Evolutionary conservation across 495 filamentous ascomycete species (phyloP).

Genomic region (Margaritispora aquatica): DNA sequence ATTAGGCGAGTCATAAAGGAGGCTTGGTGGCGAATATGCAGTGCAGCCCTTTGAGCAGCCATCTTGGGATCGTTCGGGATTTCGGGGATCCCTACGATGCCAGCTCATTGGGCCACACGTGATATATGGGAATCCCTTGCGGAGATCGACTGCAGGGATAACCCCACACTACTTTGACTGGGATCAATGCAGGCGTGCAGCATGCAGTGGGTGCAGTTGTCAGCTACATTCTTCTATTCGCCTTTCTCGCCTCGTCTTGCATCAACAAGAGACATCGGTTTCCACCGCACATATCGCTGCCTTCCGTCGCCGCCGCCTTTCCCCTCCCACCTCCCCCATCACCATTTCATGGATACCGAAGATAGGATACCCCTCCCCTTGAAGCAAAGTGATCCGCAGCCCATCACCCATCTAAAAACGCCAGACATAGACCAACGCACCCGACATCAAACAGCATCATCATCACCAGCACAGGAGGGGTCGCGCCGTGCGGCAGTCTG

Average conservation of each 20-base stretch:
- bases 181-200: not conserved
- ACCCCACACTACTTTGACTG: not conserved
- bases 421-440: not conserved
- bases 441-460: too few relatives aligned
- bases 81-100: not conserved
- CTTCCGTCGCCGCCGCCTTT: not conserved
- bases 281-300: not conserved
- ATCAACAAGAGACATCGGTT: not conserved
- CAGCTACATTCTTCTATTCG: too few relatives aligned
- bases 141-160: not conserved
- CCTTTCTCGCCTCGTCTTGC: not conserved
- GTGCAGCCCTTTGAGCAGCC: not conserved
- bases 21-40: not conserved
- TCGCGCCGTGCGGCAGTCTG: not conserved
- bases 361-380: not conserved
- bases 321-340: too few relatives aligned
- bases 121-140: not conserved
- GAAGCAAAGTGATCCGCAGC: not conserved
- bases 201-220: too few relatives aligned
- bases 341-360: not conserved
- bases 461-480: not conserved
- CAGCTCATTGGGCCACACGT: not conserved
- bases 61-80: not conserved
- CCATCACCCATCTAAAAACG: not conserved
- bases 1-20: not conserved